Evolutionary conservation across 2,329 filamentous ascomycete genomes (phyloP), one percentile per base, ranked within the genome.

Genomic region (Neoscytalidium dimidiatum): DNA sequence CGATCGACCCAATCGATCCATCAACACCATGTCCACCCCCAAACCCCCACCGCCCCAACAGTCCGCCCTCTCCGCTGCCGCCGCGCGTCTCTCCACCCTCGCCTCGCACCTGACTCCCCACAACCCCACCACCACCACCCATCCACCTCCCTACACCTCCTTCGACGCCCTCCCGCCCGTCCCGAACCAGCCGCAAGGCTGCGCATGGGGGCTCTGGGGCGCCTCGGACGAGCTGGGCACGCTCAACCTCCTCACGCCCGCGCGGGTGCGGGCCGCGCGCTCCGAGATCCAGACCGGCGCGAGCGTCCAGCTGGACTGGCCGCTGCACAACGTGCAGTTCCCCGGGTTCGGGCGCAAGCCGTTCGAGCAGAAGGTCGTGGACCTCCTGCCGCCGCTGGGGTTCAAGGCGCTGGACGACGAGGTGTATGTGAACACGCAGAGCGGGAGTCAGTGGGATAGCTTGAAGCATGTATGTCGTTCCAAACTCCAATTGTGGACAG

Each of bases 81-180:
- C 48, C 26, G 8, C 48, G 26, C 65, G 68, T 13, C 58, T 73
- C 1, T 68, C 68, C 1, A 62, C 66, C 4, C 64, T 69, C 17
- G 66, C 67, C 1, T 60, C 66, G 21, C 67, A 48, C 3, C 26
- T 69, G n/a, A n/a, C 8, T 70, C 65, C 7, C n/a, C n/a, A n/a
- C n/a, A n/a, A n/a, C n/a, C 64, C 64, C 9, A 64, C 51, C 6
- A 21, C 53, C 1, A 19, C 65, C 21, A 68, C 23, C 51, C 65
- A 11, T 67, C 70, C 26, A 68, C 70, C 23, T 66, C 69, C 9
- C 74, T 76, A 51, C 19, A 73, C 73, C 7, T 68, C 71, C 3
- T 77, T 77, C 51, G 74, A 76, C 62, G 70, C 75, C 3, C 63
- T 75, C 3, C 74, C 74, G 0, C 73, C 72, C 56, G 70, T 75